Conservation (phyloP, 2,329 filamentous ascomycete genomes). For the Fusarium sp. region DNA sequence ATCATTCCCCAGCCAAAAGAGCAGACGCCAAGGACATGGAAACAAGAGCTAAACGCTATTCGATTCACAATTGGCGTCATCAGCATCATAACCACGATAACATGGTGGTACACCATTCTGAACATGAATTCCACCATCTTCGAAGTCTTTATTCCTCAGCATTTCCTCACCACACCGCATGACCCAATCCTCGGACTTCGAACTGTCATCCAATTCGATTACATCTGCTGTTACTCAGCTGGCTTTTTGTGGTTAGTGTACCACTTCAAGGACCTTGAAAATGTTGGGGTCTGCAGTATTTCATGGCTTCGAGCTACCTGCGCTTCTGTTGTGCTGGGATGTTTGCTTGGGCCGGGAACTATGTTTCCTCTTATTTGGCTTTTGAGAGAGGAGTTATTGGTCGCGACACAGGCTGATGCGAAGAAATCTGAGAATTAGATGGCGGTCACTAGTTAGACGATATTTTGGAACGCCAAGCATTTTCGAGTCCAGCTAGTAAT, state of each 20-base stretch:
- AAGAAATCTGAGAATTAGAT: background rate
- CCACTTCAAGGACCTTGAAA: slow-evolving; percentile 38
- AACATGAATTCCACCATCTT: background rate
- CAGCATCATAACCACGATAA: background rate
- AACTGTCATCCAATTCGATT: slow-evolving; percentile 44
- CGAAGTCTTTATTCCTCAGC: slow-evolving; percentile 38
- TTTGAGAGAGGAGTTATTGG: slow-evolving; percentile 30
- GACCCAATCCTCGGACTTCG: slow-evolving; percentile 18
- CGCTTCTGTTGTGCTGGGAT: background rate
- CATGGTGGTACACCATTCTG: slow-evolving; percentile 35
- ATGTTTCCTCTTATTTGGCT: slow-evolving; percentile 34
- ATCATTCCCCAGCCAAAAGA: background rate
- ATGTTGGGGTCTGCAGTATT: slow-evolving; percentile 20
- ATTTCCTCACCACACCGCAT: slow-evolving; percentile 32
- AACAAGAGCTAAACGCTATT: background rate
- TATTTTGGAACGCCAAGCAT: background rate
- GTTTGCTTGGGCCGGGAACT: slow-evolving; percentile 23
- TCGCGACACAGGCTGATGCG: background rate
- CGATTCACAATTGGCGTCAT: background rate
- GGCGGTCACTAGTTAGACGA: fast-evolving
- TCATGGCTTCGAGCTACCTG: background rate
- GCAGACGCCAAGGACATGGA: fast-evolving
- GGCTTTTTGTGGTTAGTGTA: slow-evolving; percentile 40
- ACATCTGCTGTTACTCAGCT: slow-evolving; percentile 32
- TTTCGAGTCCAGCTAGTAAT: background rate